Evolutionary conservation across 192 early-diverging fungal species (phyloP).

Genomic region (Chytriomyces hyalinus): DNA sequence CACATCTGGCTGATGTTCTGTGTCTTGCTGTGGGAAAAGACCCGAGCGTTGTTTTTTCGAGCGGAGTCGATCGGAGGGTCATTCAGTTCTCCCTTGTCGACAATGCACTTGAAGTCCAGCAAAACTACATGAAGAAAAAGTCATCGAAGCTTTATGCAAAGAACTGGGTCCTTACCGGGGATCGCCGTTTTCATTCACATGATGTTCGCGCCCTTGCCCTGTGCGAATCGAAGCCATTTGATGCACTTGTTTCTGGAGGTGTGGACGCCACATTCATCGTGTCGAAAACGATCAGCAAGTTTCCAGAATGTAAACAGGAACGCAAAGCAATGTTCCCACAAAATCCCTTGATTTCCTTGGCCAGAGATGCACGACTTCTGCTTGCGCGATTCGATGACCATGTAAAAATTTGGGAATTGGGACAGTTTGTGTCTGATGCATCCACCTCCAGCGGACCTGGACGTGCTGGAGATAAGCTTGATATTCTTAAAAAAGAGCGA

Average conservation of each 20-base stretch:
- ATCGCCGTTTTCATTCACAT: conserved; percentile 90
- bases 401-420: conserved; percentile 85
- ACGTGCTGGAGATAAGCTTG: conserved; percentile 46
- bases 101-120: conserved; percentile 10
- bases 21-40: conserved; percentile 70
- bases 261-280: conserved; percentile 53
- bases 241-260: conserved; percentile 80
- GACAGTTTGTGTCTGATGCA: conserved; percentile 51
- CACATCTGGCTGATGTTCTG: conserved; percentile 88
- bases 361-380: conserved; percentile 43
- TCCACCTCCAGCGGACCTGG: conserved; percentile 29
- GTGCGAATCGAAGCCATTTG: conserved; percentile 68
- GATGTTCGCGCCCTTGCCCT: conserved; percentile 89
- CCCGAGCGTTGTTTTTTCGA: conserved; percentile 81
- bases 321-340: conserved; percentile 65
- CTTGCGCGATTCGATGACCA: conserved; percentile 68
- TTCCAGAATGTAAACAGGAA: conserved; percentile 48
- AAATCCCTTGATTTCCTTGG: conserved; percentile 53
- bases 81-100: conserved; percentile 67
- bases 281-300: conserved; percentile 44
- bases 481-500: conserved; percentile 61
- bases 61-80: conserved; percentile 90
- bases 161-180: conserved; percentile 83
- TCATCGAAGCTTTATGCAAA: background rate
- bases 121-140: conserved; percentile 19